Base-by-base conservation (phyloP, 176 grass and related monocot species). In the Aegilops tauschii region DNA sequence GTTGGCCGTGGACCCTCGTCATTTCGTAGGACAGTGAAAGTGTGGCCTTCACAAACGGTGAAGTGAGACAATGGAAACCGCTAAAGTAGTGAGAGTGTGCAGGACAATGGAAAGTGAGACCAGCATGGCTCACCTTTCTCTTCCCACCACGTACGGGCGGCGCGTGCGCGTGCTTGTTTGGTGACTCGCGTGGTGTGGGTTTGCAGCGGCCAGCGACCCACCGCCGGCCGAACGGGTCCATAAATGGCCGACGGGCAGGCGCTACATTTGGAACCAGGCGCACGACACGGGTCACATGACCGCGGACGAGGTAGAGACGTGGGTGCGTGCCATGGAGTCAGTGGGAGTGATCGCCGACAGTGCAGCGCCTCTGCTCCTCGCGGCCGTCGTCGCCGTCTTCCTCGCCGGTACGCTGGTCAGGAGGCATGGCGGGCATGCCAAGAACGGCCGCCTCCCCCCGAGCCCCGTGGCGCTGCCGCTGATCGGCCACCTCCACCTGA, bases 401-500 rank as follows among this genome's bases (percentile, higher is more conserved):
- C 40, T 74, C 21, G 23, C 49, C 71, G 44, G n/a, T 6, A 16
- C 40, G 1, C 9, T 74, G 3, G 23, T 74, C 71, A 42, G 71
- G 39, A 40, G 71, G 12, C 71, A 49, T 49, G n/a, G 40, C 12
- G 8, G 40, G 5, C 2, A 17, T 23, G 27, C 1, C 40, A 74
- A 74, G 40, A 23, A 49, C 12, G 40, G 71, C 71, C 71, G 71
- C 40, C 71, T 74, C 0, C 71, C 71, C 0, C 71, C 71, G 71
- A 74, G 71, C 71, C 71, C 71, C 0, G 25, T 49, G 71, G 40
- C 40, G 40, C 71, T 74, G 2, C 71, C 71, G 12, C 23, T 74
- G 12, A 74, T 74, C 40, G 71, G 71, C 71, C 71, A 74, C 71
- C 71, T 74, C 23, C 71, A 74, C 40, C 71, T 74, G 6, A 74